Evolutionary conservation across 768 basidiomycete species (phyloP), one percentile per base, ranked within the genome.

Genomic region (Xanthoconium purpureum): DNA sequence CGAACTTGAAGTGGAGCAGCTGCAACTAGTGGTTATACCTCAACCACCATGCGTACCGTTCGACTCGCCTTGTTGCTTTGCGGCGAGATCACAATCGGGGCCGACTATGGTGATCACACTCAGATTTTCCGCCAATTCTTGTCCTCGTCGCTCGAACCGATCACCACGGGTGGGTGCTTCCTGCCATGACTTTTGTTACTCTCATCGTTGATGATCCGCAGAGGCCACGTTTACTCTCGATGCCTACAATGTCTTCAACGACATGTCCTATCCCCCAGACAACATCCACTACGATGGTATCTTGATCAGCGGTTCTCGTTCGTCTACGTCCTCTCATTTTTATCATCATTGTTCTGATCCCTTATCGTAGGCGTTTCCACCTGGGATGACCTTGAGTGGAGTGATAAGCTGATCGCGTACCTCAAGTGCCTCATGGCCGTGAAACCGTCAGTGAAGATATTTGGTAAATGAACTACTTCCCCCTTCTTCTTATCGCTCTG

Each of bases 291-390:
- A 88, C 65, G 81, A 87, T 57, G 89, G 79, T 0, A 72, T 98
- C 20, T 73, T 97, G 55, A 76, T 95, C 54, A 89, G 89, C 0
- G 95, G 94, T 0, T 91, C 91, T 14, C 84, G 94, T 95, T 63
- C 37, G 81, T 74, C 55, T 24, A 14, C 35, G 12, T 20, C n/a
- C 7, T 18, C 33, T 5, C 13, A 18, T 40, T n/a, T 2, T 32
- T 12, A 13, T 29, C n/a, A 12, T 33, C 10, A 33, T 33, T 11
- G 8, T 17, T 5, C 44, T 32, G 17, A 45, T 13, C 12, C 7
- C n/a, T 47, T 7, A 9, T 18, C 8, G 6, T 15, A 47, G 45
- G 45, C 10, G 17, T 28, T 1, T 45, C 45, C 45, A 14, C n/a
- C 11, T 47, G 18, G 5, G 45, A 47, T 2, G 30, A 33, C n/a